Evolutionary conservation across 331 rosid genomes (phyloP).

Genomic region (Prunus yedoensis): DNA sequence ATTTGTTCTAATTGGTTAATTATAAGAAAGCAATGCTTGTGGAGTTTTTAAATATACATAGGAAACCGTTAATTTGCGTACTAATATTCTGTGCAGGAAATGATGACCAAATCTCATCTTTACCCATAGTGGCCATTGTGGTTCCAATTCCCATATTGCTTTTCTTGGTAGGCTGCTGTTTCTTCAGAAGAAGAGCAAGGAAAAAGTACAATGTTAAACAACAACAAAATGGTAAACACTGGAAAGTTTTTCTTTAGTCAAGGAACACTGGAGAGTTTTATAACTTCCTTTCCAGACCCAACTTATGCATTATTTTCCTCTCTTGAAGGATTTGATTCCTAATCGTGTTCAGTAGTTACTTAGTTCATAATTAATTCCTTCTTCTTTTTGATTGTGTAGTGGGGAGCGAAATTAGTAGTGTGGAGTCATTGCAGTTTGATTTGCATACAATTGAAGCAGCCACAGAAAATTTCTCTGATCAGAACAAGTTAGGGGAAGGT

Average conservation of each 20-base stretch:
- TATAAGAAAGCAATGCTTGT: no score
- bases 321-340: no score
- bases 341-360: background rate
- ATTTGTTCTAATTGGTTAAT: no score
- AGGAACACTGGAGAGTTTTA: no score
- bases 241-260: no score
- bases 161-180: background rate
- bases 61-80: background rate
- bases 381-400: background rate
- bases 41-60: background rate
- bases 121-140: conserved; percentile 16
- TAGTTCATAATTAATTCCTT: background rate
- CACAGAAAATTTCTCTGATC: conserved; percentile 25
- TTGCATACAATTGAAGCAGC: conserved; percentile 34
- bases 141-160: conserved; percentile 10
- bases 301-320: no score
- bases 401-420: conserved; percentile 12
- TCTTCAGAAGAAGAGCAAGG: conserved; percentile 4
- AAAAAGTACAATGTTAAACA: conserved; percentile 3
- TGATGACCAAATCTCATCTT: background rate
- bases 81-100: conserved; percentile 12
- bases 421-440: conserved; percentile 41
- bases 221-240: conserved; percentile 25
- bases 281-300: no score
- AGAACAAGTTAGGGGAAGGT: conserved; percentile 40